These are phyloP conservation scores for Cornus suecica DNA, from an alignment of 148 eudicot species.

Conservation along the genomic window DNA sequence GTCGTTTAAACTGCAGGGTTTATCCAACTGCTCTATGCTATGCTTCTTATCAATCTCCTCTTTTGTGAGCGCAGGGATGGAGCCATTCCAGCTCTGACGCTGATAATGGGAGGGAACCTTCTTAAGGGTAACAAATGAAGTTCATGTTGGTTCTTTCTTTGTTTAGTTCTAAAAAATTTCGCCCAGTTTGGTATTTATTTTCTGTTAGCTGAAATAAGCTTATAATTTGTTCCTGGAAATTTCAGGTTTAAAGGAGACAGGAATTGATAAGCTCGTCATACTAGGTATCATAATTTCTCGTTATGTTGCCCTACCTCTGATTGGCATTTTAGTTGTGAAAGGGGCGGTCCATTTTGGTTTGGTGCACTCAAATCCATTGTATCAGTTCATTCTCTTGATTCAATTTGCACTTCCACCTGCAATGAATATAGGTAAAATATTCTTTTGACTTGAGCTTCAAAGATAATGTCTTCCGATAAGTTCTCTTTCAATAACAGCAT, in stretches of 20 bases:
- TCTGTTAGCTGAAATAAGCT: not conserved
- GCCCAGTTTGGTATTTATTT: not conserved
- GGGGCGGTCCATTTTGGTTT: slow-evolving; percentile 47
- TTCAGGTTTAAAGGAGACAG: slow-evolving; percentile 57
- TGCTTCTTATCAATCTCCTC: not conserved
- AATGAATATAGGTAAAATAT: slow-evolving; percentile 67
- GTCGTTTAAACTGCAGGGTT: not conserved
- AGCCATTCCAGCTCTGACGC: slow-evolving; percentile 67
- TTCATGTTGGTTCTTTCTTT: not conserved
- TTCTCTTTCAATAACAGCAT: not conserved
- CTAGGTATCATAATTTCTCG: slow-evolving; percentile 53
- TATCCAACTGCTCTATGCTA: not conserved
- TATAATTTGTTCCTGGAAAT: not conserved
- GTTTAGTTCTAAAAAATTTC: not conserved
- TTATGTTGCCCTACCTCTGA: slow-evolving; percentile 54
- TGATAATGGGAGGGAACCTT: slow-evolving; percentile 83
- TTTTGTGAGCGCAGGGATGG: slow-evolving; percentile 61
- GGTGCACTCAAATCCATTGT: slow-evolving; percentile 52
- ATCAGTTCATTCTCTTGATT: slow-evolving; percentile 67
- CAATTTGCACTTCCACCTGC: slow-evolving; percentile 90
- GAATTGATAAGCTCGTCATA: slow-evolving; percentile 39
- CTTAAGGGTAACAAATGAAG: slow-evolving; percentile 47
- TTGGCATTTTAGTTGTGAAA: slow-evolving; percentile 55
- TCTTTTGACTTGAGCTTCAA: not conserved
- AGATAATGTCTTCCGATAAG: not conserved